phyloP scores from a whole-genome alignment of 2,329 filamentous ascomycete species.

The Penicillium verrucosum region DNA sequence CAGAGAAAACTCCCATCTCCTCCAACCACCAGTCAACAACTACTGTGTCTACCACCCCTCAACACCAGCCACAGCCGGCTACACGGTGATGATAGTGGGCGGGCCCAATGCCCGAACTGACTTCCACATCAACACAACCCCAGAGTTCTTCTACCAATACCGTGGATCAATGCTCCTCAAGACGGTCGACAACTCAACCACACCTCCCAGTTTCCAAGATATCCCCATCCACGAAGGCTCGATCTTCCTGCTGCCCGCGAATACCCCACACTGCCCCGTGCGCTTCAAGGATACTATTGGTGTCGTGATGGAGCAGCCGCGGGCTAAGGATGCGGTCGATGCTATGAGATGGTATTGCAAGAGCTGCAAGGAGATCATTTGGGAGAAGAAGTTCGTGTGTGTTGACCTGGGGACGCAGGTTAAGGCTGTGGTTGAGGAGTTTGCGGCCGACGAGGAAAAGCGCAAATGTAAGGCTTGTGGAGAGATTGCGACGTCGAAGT shows the following conservation, averaged over 20 bases:
- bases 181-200: constrained; percentile 66
- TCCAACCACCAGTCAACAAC: constrained; percentile 94
- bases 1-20: constrained; percentile 82
- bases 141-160: constrained; percentile 98
- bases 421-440: constrained; percentile 81
- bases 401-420: constrained; percentile 91
- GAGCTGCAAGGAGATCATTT: constrained; percentile 67
- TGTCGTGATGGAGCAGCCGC: constrained; percentile 81
- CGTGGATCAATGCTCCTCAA: constrained; percentile 91
- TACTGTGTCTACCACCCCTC: constrained; percentile 83
- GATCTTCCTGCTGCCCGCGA: constrained; percentile 87
- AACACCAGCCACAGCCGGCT: constrained; percentile 73
- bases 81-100: constrained; percentile 90
- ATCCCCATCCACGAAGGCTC: constrained; percentile 88
- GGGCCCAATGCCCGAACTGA: constrained; percentile 94
- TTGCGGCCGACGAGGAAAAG: constrained; percentile 65
- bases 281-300: constrained; percentile 93
- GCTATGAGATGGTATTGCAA: constrained; percentile 88
- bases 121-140: constrained; percentile 95
- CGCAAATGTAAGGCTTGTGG: constrained; percentile 78
- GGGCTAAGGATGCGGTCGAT: constrained; percentile 69
- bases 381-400: constrained; percentile 84
- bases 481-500: constrained; percentile 60
- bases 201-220: constrained; percentile 65
- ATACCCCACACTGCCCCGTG: constrained; percentile 95